Percentiles rank a stretch among this genome's conserved stretches.
Evolutionary conservation across 129 eudicot genomes (phyloP).

Genomic region (Pseudognaphalium luteoalbum): DNA sequence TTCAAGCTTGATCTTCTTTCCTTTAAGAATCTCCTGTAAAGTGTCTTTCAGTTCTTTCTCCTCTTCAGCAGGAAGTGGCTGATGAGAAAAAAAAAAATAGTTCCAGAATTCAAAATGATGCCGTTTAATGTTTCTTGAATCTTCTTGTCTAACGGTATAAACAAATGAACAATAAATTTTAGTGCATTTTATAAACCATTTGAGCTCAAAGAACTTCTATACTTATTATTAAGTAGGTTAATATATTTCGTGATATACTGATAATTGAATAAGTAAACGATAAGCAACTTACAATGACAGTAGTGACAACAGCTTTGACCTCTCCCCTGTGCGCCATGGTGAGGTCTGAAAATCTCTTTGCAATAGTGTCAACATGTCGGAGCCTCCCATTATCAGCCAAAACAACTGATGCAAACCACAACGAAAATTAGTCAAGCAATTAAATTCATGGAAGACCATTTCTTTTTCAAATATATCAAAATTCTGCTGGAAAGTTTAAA

Average conservation of each 20-base stretch:
- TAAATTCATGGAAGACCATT: not conserved
- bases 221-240: not conserved
- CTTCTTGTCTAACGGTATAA: not conserved
- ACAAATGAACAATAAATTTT: not conserved
- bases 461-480: not conserved
- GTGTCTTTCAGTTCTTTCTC: slow-evolving; percentile 88
- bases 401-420: slow-evolving; percentile 45
- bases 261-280: not conserved
- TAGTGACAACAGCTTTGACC: slow-evolving; percentile 68
- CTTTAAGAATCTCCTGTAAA: slow-evolving; percentile 67
- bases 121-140: not conserved
- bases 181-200: not conserved
- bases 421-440: not conserved
- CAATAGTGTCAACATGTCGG: slow-evolving; percentile 50
- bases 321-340: slow-evolving; percentile 96
- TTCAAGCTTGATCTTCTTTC: slow-evolving; percentile 73
- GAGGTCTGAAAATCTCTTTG: slow-evolving; percentile 70
- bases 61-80: slow-evolving; percentile 84
- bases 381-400: slow-evolving; percentile 87
- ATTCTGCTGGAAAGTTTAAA: not conserved
- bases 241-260: not conserved
- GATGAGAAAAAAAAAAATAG: not conserved
- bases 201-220: not conserved
- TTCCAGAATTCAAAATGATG: not conserved
- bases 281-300: slow-evolving; percentile 77